These are phyloP conservation scores for Gossypium schwendimanii DNA, from an alignment of 441 rosid species.

Conservation along the genomic window DNA sequence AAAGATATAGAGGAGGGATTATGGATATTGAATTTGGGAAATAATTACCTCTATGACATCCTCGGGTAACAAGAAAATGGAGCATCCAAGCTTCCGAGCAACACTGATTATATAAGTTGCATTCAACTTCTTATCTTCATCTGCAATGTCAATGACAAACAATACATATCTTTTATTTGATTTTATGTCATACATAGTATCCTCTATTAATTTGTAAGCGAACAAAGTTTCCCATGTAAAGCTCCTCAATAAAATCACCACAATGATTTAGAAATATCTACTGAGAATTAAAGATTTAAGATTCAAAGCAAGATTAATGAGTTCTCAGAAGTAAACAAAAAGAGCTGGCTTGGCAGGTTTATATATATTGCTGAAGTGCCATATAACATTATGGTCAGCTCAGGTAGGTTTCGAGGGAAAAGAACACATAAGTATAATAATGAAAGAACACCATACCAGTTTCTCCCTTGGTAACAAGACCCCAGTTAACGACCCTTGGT, in stretches of 20 bases:
- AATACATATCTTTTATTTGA: not conserved
- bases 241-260: not conserved
- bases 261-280: not conserved
- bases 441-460: slow-evolving; percentile 36
- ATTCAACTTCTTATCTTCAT: slow-evolving; percentile 88
- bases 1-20: not conserved
- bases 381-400: not conserved
- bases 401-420: not conserved
- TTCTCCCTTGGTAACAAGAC: slow-evolving; percentile 80
- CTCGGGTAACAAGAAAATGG: slow-evolving; percentile 95
- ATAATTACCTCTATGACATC: slow-evolving; percentile 78
- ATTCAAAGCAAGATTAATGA: not conserved
- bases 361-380: not conserved
- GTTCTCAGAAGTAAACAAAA: slow-evolving; percentile 2
- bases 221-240: not conserved
- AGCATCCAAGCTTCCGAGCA: slow-evolving; percentile 94
- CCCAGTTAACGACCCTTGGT: slow-evolving; percentile 95
- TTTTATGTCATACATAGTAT: not conserved
- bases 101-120: slow-evolving; percentile 94
- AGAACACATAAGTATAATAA: not conserved
- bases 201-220: not conserved
- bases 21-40: not conserved
- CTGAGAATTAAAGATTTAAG: not conserved
- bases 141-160: slow-evolving; percentile 37
- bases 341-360: not conserved